A percentile compares a stretch with the other conserved stretches of the same genome.
Evolutionary conservation across 805 yeast genomes (phyloP).

Genomic region (Starmerella ratchasimensis): DNA sequence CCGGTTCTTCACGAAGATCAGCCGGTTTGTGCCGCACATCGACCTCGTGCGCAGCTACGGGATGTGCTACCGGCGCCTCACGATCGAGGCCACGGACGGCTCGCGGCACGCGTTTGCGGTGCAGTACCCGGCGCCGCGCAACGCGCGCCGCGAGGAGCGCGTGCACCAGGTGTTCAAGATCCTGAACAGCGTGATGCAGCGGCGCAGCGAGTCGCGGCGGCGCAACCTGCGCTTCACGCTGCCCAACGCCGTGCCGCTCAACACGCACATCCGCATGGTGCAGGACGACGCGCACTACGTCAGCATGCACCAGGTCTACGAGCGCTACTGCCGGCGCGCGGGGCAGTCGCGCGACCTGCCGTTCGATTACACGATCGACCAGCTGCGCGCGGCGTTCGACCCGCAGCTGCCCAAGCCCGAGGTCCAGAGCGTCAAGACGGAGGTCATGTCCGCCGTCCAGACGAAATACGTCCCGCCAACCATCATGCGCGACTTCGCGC

Average conservation of each 20-base stretch:
- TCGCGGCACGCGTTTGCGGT: conserved; percentile 84
- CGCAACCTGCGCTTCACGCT: conserved; percentile 73
- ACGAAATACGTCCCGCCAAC: conserved; percentile 73
- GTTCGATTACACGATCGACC: conserved; percentile 68
- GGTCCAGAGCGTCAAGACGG: conserved; percentile 73
- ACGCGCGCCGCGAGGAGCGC: conserved; percentile 90
- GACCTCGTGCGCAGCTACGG: conserved; percentile 82
- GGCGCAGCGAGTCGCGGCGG: conserved; percentile 77
- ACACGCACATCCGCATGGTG: conserved; percentile 85
- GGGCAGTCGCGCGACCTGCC: conserved; percentile 80
- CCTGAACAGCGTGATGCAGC: conserved; percentile 64
- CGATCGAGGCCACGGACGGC: conserved; percentile 89
- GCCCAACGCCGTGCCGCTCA: conserved; percentile 84
- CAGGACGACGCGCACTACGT: conserved; percentile 66
- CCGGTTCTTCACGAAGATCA: conserved; percentile 83
- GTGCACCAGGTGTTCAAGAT: conserved; percentile 83
- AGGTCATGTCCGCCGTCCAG: conserved; percentile 81
- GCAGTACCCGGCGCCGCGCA: conserved; percentile 95
- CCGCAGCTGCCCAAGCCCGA: conserved; percentile 91
- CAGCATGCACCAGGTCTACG: conserved; percentile 73
- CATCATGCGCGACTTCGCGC: conserved; percentile 65
- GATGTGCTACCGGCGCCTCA: conserved; percentile 76
- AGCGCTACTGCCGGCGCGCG: conserved; percentile 61
- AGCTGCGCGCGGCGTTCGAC: conserved; percentile 83
- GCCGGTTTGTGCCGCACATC: conserved; percentile 76